Percentiles rank a stretch among this genome's conserved stretches.
These are phyloP conservation scores for Tinospora cordifolia DNA, from an alignment of 164 flowering plant genomes.

Conservation along the genomic window DNA sequence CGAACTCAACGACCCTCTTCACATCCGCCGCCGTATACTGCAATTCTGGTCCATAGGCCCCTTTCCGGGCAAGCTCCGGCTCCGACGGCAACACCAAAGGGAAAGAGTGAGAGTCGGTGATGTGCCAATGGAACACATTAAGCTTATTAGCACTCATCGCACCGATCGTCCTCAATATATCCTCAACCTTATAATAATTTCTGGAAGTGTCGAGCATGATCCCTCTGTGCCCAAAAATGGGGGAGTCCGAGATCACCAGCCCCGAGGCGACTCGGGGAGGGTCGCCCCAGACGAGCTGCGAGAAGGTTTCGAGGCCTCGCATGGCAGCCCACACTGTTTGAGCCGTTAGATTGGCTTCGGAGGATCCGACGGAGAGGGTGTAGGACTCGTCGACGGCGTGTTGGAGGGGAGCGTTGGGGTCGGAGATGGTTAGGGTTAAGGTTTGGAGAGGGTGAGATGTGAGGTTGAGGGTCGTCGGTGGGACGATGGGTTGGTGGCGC, in stretches of 20 bases:
- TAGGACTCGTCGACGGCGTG: slow-evolving; percentile 65
- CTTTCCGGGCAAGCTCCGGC: slow-evolving; percentile 58
- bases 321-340: slow-evolving; percentile 78
- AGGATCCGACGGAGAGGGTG: slow-evolving; percentile 26
- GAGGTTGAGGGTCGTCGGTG: slow-evolving; percentile 27
- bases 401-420: slow-evolving; percentile 35
- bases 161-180: slow-evolving; percentile 55
- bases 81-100: slow-evolving; percentile 74
- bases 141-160: slow-evolving; percentile 75
- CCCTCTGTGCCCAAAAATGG: slow-evolving; percentile 71
- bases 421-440: slow-evolving; percentile 29
- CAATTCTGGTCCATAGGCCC: slow-evolving; percentile 63
- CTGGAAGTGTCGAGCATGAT: slow-evolving; percentile 68
- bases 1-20: slow-evolving; percentile 50
- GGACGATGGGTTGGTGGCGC: slow-evolving; percentile 35
- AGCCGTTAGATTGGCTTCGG: slow-evolving; percentile 40
- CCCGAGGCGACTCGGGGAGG: slow-evolving; percentile 40
- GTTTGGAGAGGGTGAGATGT: slow-evolving; percentile 22
- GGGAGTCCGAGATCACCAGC: slow-evolving; percentile 41
- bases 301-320: slow-evolving; percentile 84
- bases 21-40: slow-evolving; percentile 58
- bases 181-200: slow-evolving; percentile 55
- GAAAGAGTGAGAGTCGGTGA: slow-evolving; percentile 88
- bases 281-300: slow-evolving; percentile 66
- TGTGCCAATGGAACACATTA: slow-evolving; percentile 93